These are phyloP conservation scores for Colletotrichum melonis DNA, from an alignment of 2,329 filamentous ascomycete species.

Conservation along the genomic window DNA sequence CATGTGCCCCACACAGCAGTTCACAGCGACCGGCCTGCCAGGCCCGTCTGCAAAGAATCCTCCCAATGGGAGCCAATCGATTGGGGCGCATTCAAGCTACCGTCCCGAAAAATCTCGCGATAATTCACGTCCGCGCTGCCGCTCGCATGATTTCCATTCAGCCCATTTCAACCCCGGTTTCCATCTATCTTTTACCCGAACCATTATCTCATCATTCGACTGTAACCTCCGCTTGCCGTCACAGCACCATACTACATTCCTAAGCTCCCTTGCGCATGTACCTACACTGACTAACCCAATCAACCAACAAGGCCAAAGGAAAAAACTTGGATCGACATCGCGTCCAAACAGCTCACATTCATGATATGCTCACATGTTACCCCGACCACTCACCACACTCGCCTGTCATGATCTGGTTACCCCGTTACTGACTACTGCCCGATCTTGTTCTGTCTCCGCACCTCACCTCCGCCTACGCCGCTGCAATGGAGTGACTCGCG, in stretches of 20 bases:
- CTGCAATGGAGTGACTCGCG: slow-evolving; percentile 7
- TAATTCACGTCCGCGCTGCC: slow-evolving; percentile 14
- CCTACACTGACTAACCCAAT: background rate
- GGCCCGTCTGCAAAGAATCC: slow-evolving; percentile 18
- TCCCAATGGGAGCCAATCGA: slow-evolving; percentile 21
- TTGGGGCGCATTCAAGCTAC: slow-evolving; percentile 30
- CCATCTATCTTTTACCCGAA: slow-evolving; percentile 1
- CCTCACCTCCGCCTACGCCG: slow-evolving; percentile 24
- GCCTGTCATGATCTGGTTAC: slow-evolving; percentile 29
- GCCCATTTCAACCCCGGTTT: slow-evolving; percentile 9
- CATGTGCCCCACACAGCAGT: slow-evolving; percentile 16
- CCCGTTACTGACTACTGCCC: slow-evolving; percentile 6
- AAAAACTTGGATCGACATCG: slow-evolving; percentile 10
- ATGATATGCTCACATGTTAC: slow-evolving; percentile 36
- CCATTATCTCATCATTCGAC: slow-evolving; percentile 16
- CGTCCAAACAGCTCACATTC: slow-evolving; percentile 30
- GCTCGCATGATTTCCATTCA: slow-evolving; percentile 28
- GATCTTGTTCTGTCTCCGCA: slow-evolving; percentile 10
- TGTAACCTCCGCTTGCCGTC: background rate
- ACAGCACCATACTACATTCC: background rate
- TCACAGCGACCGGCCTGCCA: slow-evolving; percentile 2
- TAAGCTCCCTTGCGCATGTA: background rate
- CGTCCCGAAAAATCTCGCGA: slow-evolving; percentile 35
- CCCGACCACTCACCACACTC: slow-evolving; percentile 31
- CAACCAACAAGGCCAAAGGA: background rate